Conservation (phyloP, 148 eudicot species). For the Heliamphora exappendiculata region DNA sequence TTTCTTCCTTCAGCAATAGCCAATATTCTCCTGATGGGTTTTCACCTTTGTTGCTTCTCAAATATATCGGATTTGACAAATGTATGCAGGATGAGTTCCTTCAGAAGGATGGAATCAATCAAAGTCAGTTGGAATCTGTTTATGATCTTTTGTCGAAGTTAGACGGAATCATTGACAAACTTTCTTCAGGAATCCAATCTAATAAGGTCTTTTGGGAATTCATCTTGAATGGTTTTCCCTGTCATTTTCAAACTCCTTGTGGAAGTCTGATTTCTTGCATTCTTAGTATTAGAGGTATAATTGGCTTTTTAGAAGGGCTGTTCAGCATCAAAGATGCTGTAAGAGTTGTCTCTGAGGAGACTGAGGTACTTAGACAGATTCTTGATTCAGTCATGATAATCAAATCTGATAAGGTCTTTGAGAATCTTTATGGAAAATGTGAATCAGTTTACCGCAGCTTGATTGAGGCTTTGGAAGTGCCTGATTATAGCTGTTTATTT, state of each 20-base stretch:
- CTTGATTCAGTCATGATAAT: conserved; percentile 61
- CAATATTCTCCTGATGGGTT: conserved; percentile 23
- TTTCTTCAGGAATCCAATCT: conserved; percentile 47
- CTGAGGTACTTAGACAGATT: conserved; percentile 48
- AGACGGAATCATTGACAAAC: conserved; percentile 39
- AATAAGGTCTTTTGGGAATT: conserved; percentile 52
- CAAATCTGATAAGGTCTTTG: conserved; percentile 66
- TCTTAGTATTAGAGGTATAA: conserved; percentile 54
- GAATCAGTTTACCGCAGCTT: conserved; percentile 46
- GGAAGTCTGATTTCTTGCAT: conserved; percentile 65
- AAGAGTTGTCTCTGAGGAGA: conserved; percentile 32
- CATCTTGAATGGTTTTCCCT: conserved; percentile 85
- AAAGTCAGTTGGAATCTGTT: conserved; percentile 45
- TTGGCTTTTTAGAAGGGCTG: conserved; percentile 48
- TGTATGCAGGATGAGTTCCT: conserved; percentile 47
- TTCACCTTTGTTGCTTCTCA: conserved; percentile 59
- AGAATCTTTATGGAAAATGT: conserved; percentile 54
- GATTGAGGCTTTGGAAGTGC: conserved; percentile 43
- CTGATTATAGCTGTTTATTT: conserved; percentile 60
- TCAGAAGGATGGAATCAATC: conserved; percentile 36
- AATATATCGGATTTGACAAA: conserved; percentile 60
- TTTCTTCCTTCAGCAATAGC: conserved; percentile 31
- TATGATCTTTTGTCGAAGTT: conserved; percentile 47
- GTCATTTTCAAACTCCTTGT: conserved; percentile 44
- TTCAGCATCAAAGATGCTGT: conserved; percentile 35